Base-by-base conservation (phyloP, 257 asterid species). In the Solanum stenotomum region DNA sequence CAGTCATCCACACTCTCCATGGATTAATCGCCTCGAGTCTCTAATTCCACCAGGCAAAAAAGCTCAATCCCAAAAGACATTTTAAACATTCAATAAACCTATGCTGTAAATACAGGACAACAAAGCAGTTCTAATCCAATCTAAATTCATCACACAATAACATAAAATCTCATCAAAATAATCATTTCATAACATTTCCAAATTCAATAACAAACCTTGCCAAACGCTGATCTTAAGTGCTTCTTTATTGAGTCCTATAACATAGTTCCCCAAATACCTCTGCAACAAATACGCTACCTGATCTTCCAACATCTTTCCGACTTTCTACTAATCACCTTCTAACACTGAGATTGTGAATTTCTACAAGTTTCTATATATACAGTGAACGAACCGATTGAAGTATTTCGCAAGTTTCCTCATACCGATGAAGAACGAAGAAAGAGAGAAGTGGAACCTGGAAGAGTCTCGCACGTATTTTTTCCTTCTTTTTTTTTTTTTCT, bases 171-270 rank as follows among this genome's bases (percentile, higher is more conserved):
- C 79, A 33, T 33, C 14, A 18, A 31, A 31, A 72, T 18, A 25
- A 33, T 33, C 79, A 72, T 31, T 72, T 72, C 25, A 31, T 8
- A n/a, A 72, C 25, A 34, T 34, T 34, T 72, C 46, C 40, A 95
- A 71, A 71, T 33, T 33, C 38, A 71, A 71, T 8, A 33, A 33
- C 40, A 71, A 33, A 72, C 99, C 99, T 97, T 84, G 98, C 99
- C 99, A 97, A 68, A 97, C 99, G 90, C 98, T 97, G 95, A 97
- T 95, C 90, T 97, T 97, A 67, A 97, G 96, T 88, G 99, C 98
- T 92, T 97, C 99, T 93, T 96, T 97, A 85, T 90, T 97, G 84
- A 97, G 99, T 13, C 99, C 99, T 90, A 94, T 89, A 15, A 97
- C 98, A 92, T 97, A 97, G 90, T 97, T 96, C 88, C 99, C 99